Evolutionary conservation across 2,329 filamentous ascomycete species (phyloP), one percentile per base, ranked within the genome.

Genomic region (Alternaria triticina): DNA sequence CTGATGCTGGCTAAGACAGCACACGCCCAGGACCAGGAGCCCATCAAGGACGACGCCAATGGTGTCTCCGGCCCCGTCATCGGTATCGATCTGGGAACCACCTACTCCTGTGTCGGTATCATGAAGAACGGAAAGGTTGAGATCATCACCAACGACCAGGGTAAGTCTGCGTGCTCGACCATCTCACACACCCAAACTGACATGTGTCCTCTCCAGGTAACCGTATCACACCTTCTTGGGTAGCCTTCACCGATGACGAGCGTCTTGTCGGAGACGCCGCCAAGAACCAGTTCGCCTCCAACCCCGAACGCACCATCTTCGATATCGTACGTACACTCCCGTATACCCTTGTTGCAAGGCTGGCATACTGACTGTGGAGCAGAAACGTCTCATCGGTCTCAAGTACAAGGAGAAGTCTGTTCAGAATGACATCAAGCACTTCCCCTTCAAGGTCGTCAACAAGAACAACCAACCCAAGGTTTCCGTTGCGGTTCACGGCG

Each of bases 171-270:
- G 22, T 15, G 20, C 13, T 36, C 28, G 33, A 22, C 27, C 25
- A 28, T 49, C 17, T 7, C 12, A 20, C 27, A 30, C 40, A 23
- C 12, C 46, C 45, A 58, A 65, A 51, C 72, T 77, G 59, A 78
- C 69, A 68, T 49, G 54, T 69, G 54, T 62, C 62, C 64, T 69
- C 25, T 67, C 57, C 63, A 79, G 78, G 79, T 77, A 81, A 81
- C 74, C 79, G 79, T 74, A 81, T 81, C 68, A 81, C 79, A 51
- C 79, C 79, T 54, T 97, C 93, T 70, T 97, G 96, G 83, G 94
- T 97, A 80, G 94, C 93, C 78, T 97, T 97, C 83, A 98, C 94
- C 82, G 94, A 98, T 77, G 94, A 97, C 70, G 96, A 98, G 85
- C 91, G 96, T 80, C 87, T 99, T 72, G 94, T 99, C 74, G 96